Conservation (phyloP, 805 yeast genomes). For the Saccharomyces mikatae region DNA sequence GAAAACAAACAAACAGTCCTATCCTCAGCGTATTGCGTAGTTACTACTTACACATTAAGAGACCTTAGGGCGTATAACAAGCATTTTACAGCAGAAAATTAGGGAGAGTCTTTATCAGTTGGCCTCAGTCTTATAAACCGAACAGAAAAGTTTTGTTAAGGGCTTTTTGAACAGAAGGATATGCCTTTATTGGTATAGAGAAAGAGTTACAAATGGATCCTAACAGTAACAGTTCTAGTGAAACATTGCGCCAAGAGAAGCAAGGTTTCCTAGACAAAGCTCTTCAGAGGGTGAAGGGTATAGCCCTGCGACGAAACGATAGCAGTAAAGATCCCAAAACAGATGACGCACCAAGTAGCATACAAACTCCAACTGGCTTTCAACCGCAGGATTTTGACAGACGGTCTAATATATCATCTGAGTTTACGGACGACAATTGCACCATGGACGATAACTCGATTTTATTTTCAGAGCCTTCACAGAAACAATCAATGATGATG, state of each 20-base stretch:
- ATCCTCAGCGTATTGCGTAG: neutral
- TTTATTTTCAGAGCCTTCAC: conserved; percentile 27
- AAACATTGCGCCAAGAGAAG: neutral
- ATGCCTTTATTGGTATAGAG: neutral
- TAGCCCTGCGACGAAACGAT: conserved; percentile 1
- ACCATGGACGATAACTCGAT: conserved; percentile 12
- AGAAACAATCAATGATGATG: conserved; percentile 45
- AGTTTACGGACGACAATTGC: neutral
- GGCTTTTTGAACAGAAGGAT: neutral
- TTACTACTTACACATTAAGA: neutral
- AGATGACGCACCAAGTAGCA: neutral
- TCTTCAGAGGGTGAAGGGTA: conserved; percentile 1
- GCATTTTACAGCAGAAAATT: neutral
- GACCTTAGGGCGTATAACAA: neutral
- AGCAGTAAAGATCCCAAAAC: neutral
- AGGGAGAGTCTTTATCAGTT: neutral
- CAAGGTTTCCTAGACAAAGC: conserved; percentile 3
- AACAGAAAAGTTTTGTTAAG: neutral
- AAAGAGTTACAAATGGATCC: neutral
- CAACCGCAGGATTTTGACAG: neutral
- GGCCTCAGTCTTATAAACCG: neutral
- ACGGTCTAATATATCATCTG: neutral
- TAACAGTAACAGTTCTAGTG: neutral
- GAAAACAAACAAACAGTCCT: neutral
- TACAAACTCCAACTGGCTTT: neutral